Evolutionary conservation across 768 basidiomycete genomes (phyloP).

Genomic region (Ramaria sp.): DNA sequence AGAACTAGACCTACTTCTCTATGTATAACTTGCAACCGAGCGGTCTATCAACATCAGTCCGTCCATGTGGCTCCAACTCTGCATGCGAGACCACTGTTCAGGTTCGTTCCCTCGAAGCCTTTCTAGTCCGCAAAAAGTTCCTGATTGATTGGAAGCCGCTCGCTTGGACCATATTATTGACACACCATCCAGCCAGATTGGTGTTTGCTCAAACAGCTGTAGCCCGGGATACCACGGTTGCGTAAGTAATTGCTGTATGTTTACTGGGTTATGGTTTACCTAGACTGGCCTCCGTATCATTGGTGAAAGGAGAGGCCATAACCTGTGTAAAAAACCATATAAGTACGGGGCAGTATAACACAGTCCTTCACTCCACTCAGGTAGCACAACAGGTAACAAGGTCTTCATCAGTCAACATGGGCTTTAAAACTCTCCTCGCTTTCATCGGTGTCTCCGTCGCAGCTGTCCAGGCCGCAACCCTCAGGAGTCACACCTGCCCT

Average conservation of each 20-base stretch:
- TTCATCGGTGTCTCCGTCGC: background rate
- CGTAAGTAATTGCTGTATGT: background rate
- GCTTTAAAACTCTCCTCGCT: background rate
- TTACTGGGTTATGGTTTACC: background rate
- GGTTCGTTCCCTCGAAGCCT: background rate
- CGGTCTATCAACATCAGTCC: no score
- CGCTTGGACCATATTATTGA: background rate
- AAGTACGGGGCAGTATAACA: background rate
- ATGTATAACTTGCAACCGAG: no score
- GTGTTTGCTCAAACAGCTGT: background rate
- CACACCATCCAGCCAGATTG: no score
- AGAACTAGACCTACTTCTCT: no score
- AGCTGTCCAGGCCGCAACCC: background rate
- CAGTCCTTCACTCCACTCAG: background rate
- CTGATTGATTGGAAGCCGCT: background rate
- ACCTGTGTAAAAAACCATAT: background rate
- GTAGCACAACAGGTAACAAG: background rate
- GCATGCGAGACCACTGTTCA: no score
- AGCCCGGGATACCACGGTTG: background rate
- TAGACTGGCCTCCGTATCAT: no score
- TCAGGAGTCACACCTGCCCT: slow-evolving; percentile 6
- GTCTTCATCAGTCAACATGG: background rate
- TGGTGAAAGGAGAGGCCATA: no score
- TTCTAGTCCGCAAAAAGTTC: background rate
- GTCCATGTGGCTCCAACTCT: no score